These are phyloP conservation scores for Allium cepa DNA, from an alignment of 106 monocot genomes.

Conservation along the genomic window DNA sequence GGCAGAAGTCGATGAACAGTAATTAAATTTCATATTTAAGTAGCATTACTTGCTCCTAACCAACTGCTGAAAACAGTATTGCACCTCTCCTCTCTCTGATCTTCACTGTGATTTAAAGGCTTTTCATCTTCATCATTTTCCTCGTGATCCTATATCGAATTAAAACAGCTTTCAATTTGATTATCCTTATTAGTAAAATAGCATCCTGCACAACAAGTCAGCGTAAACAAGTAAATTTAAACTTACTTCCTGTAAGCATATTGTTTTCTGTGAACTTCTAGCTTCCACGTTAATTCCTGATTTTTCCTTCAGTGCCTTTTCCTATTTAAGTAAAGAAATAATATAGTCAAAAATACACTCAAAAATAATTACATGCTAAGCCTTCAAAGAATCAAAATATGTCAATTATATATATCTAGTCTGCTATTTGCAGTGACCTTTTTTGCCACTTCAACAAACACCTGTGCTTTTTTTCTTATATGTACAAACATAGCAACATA, in stretches of 20 bases:
- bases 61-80: background rate
- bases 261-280: background rate
- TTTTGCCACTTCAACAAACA: too few species aligned
- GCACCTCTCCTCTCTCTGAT: background rate
- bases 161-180: too few species aligned
- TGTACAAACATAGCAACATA: too few species aligned
- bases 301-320: conserved; percentile 8
- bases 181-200: background rate
- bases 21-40: too few species aligned
- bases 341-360: too few species aligned
- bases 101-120: background rate
- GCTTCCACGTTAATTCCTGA: background rate
- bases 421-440: too few species aligned
- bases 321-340: background rate
- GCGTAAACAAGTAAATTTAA: background rate
- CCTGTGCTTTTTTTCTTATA: too few species aligned
- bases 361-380: too few species aligned
- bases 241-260: background rate
- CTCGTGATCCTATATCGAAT: conserved; percentile 6
- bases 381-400: too few species aligned
- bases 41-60: too few species aligned
- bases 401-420: too few species aligned
- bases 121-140: conserved; percentile 5
- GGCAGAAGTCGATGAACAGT: too few species aligned
- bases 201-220: background rate